These are phyloP conservation scores for Aspergillus hancockii DNA, from an alignment of 495 filamentous ascomycete species.

Conservation along the genomic window DNA sequence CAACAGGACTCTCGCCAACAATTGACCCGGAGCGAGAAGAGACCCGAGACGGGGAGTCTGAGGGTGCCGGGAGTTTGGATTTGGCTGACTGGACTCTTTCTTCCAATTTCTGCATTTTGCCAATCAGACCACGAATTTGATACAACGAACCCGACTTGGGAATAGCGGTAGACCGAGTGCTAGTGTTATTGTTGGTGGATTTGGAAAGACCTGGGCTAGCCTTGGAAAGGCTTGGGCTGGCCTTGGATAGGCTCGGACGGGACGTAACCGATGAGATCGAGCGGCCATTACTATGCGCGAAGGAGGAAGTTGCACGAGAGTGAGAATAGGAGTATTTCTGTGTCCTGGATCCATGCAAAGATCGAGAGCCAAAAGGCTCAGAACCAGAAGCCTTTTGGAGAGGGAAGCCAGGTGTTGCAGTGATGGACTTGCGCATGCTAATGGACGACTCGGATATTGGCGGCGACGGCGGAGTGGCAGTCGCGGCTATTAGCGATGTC, in stretches of 20 bases:
- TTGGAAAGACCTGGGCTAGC: background rate
- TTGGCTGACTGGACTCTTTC: constrained; percentile 90
- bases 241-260: constrained; percentile 39
- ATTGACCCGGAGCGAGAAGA: constrained; percentile 66
- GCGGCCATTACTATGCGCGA: constrained; percentile 45
- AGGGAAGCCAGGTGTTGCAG: constrained; percentile 46
- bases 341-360: constrained; percentile 47
- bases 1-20: constrained; percentile 57
- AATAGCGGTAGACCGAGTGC: constrained; percentile 41
- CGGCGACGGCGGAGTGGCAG: constrained; percentile 70
- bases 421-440: constrained; percentile 45
- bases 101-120: constrained; percentile 95
- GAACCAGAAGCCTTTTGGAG: constrained; percentile 38
- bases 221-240: constrained; percentile 22
- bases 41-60: constrained; percentile 74
- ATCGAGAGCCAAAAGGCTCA: constrained; percentile 37
- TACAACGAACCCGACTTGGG: constrained; percentile 84
- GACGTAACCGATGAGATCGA: constrained; percentile 42
- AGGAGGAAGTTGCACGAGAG: constrained; percentile 50
- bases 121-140: constrained; percentile 89
- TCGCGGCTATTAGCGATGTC: constrained; percentile 71
- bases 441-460: constrained; percentile 55
- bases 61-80: constrained; percentile 84
- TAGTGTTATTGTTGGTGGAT: constrained; percentile 18
- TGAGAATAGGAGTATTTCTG: constrained; percentile 23